Conservation (phyloP, 164 flowering plant species). For the Umbilicus rupestris region DNA sequence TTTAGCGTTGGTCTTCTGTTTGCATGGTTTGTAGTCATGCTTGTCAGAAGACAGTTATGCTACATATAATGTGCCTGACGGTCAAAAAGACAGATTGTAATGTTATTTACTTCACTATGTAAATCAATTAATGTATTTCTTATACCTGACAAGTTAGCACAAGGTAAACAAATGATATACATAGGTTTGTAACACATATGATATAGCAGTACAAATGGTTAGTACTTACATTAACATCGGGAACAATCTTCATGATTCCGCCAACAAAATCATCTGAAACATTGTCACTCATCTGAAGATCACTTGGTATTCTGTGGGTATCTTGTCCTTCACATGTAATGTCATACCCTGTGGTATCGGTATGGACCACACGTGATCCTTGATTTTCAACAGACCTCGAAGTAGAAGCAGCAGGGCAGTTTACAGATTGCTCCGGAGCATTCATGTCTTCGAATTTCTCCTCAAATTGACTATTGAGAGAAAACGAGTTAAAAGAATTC, state of each 20-base stretch:
- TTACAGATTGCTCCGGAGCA: conserved; percentile 27
- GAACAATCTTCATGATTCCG: conserved; percentile 92
- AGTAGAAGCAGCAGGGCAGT: conserved; percentile 30
- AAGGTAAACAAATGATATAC: not conserved
- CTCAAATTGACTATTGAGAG: conserved; percentile 53
- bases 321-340: conserved; percentile 24
- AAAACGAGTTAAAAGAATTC: not conserved
- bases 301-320: conserved; percentile 17
- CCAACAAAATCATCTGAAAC: conserved; percentile 66
- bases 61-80: not conserved
- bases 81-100: too few relatives aligned
- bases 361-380: conserved; percentile 13
- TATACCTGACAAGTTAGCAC: not conserved
- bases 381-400: conserved; percentile 29
- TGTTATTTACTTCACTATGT: not conserved
- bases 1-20: too few relatives aligned
- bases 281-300: conserved; percentile 14
- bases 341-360: conserved; percentile 16
- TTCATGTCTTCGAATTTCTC: conserved; percentile 67
- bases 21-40: not conserved
- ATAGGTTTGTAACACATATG: not conserved
- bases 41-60: not conserved
- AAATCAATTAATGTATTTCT: not conserved
- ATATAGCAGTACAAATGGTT: not conserved
- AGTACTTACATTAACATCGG: conserved; percentile 77